Percentiles rank a stretch among this genome's conserved stretches.
Conservation (phyloP, 129 eudicot genomes). For the Ambrosia trifida region DNA sequence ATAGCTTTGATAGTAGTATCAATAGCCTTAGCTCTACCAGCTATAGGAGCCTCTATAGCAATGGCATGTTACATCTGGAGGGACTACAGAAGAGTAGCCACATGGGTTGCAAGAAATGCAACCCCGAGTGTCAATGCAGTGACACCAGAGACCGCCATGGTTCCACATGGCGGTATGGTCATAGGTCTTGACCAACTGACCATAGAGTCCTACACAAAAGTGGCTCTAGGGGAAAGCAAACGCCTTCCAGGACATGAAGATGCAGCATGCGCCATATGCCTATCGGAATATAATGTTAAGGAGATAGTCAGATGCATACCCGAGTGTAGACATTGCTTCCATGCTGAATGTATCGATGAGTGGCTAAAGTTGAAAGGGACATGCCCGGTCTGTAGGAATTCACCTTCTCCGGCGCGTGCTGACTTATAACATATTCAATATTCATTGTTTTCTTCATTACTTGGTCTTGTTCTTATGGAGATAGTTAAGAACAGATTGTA, state of each 20-base stretch:
- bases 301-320: constrained; percentile 64
- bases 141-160: constrained; percentile 31
- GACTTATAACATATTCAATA: neutral
- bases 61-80: constrained; percentile 37
- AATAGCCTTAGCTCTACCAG: constrained; percentile 50
- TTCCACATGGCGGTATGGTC: neutral
- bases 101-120: constrained; percentile 32
- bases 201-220: constrained; percentile 69
- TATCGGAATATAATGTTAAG: constrained; percentile 53
- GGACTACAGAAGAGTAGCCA: constrained; percentile 28
- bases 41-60: constrained; percentile 41
- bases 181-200: constrained; percentile 62
- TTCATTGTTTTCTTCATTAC: constrained; percentile 13
- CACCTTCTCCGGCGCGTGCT: constrained; percentile 51
- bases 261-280: constrained; percentile 64
- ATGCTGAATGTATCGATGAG: constrained; percentile 71
- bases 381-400: constrained; percentile 72
- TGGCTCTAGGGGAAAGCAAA: constrained; percentile 64
- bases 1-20: constrained; percentile 48
- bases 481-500: neutral
- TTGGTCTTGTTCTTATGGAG: constrained; percentile 11
- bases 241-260: constrained; percentile 67
- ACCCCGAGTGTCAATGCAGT: constrained; percentile 18
- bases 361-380: constrained; percentile 66
- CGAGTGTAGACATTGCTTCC: constrained; percentile 78